Conservation (phyloP, 73 alveolate genomes). For the Paramecium caudatum region DNA sequence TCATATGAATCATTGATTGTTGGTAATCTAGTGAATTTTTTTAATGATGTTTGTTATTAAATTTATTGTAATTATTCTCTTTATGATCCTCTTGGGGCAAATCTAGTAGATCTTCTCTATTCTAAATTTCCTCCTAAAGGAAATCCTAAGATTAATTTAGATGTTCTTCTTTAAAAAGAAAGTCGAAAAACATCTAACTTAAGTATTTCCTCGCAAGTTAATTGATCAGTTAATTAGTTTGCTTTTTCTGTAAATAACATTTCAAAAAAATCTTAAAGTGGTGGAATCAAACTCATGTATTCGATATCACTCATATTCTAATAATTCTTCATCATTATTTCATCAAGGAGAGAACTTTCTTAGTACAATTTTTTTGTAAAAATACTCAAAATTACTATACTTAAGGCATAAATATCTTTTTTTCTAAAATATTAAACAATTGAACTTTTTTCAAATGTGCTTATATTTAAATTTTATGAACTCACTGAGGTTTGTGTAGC, state of each 20-base stretch:
- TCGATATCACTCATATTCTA: background rate
- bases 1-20: background rate
- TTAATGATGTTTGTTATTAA: background rate
- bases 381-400: background rate
- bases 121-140: background rate
- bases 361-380: conserved; percentile 1
- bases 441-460: background rate
- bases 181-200: background rate
- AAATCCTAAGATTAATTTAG: background rate
- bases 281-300: background rate
- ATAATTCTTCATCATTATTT: conserved; percentile 19
- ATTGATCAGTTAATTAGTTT: background rate
- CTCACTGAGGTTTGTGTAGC: background rate
- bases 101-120: background rate
- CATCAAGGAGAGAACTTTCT: conserved; percentile 8
- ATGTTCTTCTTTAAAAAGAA: conserved; percentile 15
- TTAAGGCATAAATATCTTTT: conserved; percentile 12
- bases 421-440: background rate
- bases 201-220: background rate
- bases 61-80: background rate
- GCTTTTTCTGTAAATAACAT: conserved; percentile 30
- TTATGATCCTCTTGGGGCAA: conserved; percentile 2
- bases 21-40: background rate
- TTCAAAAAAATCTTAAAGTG: background rate
- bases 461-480: background rate